A percentile compares a stretch with the other conserved stretches of the same genome.
phyloP scores from a whole-genome alignment of 2,329 filamentous ascomycete species.

The Penicillium fuscoglaucum region DNA sequence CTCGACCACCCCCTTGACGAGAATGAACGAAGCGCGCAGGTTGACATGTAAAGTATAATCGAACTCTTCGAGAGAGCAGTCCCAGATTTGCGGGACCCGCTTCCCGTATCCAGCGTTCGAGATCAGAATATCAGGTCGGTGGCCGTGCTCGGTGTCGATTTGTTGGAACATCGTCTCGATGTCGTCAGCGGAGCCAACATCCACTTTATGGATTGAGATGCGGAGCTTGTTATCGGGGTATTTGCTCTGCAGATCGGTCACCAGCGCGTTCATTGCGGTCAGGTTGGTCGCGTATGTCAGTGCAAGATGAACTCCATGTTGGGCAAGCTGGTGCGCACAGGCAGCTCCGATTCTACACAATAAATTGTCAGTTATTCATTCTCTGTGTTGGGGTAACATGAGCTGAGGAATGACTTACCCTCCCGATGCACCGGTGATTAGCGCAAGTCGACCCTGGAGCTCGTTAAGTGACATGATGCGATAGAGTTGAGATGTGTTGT shows the following conservation, averaged over 20 bases:
- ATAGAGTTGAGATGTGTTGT: not conserved
- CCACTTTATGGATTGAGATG: conserved; percentile 59
- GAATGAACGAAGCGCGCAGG: conserved; percentile 61
- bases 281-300: conserved; percentile 60
- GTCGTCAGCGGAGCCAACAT: conserved; percentile 56
- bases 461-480: conserved; percentile 41
- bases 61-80: conserved; percentile 65
- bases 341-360: conserved; percentile 59
- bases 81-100: conserved; percentile 56
- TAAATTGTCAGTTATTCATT: conserved; percentile 5
- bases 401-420: conserved; percentile 47
- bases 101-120: conserved; percentile 68
- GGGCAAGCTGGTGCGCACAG: conserved; percentile 57
- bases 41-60: conserved; percentile 64
- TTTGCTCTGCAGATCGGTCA: conserved; percentile 42
- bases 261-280: conserved; percentile 48
- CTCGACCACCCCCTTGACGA: conserved; percentile 61
- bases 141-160: conserved; percentile 54
- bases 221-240: conserved; percentile 33
- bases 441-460: conserved; percentile 55
- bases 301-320: conserved; percentile 55
- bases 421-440: conserved; percentile 63
- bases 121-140: conserved; percentile 63
- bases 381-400: not conserved
- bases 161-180: conserved; percentile 57